Evolutionary conservation across 2,329 filamentous ascomycete species (phyloP).

Genomic region (Cucurbitaria berberidis): DNA sequence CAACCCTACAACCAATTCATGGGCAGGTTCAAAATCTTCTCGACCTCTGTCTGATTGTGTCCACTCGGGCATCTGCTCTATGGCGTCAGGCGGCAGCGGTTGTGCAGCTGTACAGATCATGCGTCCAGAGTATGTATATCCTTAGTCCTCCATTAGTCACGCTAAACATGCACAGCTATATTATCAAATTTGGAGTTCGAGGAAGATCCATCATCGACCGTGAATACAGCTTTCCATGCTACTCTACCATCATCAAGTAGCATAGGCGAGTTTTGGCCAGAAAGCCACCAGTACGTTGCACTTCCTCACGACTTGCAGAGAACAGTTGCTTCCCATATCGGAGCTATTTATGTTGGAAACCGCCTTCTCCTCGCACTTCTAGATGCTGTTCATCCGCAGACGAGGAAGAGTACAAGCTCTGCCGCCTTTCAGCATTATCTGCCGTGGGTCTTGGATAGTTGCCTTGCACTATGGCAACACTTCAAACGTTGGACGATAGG

Average conservation of each 20-base stretch:
- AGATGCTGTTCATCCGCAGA: not conserved
- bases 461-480: constrained; percentile 30
- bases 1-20: constrained; percentile 51
- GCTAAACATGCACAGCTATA: constrained; percentile 50
- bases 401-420: not conserved
- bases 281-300: constrained; percentile 49
- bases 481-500: constrained; percentile 29
- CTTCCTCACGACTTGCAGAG: constrained; percentile 50
- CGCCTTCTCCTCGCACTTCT: constrained; percentile 31
- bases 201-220: constrained; percentile 18
- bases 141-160: not conserved
- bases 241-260: constrained; percentile 50
- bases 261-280: constrained; percentile 47
- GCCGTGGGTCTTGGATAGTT: constrained; percentile 37
- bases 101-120: constrained; percentile 48
- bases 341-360: constrained; percentile 36
- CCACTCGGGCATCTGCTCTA: constrained; percentile 43
- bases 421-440: constrained; percentile 22
- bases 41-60: constrained; percentile 43
- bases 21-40: constrained; percentile 47
- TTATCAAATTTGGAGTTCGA: constrained; percentile 50
- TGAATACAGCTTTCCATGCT: constrained; percentile 30
- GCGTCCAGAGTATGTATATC: constrained; percentile 47
- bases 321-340: constrained; percentile 28
- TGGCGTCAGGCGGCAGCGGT: constrained; percentile 46